phyloP scores from a whole-genome alignment of 352 stramenopile genomes.

The Phytophthora fragariae region DNA sequence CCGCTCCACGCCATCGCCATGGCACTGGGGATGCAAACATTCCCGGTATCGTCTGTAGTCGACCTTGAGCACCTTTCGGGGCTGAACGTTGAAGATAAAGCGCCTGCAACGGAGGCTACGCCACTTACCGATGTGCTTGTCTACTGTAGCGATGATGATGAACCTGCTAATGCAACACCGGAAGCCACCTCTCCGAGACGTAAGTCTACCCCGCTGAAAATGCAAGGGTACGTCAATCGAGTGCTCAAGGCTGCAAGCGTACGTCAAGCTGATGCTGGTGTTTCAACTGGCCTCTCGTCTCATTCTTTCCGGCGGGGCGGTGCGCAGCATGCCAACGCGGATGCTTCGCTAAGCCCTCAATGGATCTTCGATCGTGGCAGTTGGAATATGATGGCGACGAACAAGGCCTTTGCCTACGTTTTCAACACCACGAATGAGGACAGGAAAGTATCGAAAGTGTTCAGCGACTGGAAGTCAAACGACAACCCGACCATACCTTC shows the following conservation, averaged over 20 bases:
- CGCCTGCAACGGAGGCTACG: background rate
- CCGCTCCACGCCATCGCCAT: conserved; percentile 7
- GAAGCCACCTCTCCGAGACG: background rate
- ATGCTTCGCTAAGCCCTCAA: background rate
- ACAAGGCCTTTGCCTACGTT: conserved; percentile 30
- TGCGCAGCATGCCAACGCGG: conserved; percentile 23
- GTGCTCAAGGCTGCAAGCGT: background rate
- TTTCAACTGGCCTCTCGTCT: conserved; percentile 18
- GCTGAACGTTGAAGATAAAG: background rate
- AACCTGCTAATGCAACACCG: background rate
- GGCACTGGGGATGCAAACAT: conserved; percentile 4
- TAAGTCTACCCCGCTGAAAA: background rate
- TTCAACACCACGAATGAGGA: background rate
- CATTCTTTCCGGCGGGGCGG: conserved; percentile 36
- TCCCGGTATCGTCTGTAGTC: conserved; percentile 3
- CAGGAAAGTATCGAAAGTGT: background rate
- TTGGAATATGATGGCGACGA: conserved; percentile 31
- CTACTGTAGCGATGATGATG: background rate
- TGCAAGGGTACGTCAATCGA: conserved; percentile 28
- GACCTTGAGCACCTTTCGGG: background rate
- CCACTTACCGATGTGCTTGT: background rate
- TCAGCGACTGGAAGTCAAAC: background rate
- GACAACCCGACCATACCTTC: background rate
- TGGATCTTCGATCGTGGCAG: conserved; percentile 22
- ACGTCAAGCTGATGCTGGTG: conserved; percentile 10